Conservation (phyloP, 495 filamentous ascomycete genomes). For the Barbatosphaeria neglecta region DNA sequence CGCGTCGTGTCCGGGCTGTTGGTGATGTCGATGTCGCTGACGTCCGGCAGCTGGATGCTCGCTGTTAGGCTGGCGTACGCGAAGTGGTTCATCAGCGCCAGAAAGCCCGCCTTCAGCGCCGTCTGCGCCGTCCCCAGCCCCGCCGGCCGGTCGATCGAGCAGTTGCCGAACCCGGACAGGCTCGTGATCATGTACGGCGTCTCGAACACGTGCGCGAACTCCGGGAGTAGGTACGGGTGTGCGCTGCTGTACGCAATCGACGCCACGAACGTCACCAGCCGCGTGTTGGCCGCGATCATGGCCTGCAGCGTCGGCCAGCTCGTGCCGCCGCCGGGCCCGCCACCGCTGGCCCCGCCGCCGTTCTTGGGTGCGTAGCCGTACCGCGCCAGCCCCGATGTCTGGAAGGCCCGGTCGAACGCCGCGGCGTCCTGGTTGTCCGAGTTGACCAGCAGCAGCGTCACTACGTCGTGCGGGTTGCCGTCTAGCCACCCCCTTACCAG, state of each 20-base stretch:
- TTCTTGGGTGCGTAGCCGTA: slow-evolving; percentile 45
- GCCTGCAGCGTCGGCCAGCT: slow-evolving; percentile 54
- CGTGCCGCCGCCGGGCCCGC: too few species aligned
- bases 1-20: slow-evolving; percentile 37
- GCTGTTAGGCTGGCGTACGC: slow-evolving; percentile 46
- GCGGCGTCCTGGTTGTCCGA: slow-evolving; percentile 39
- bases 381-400: slow-evolving; percentile 38
- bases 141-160: slow-evolving; percentile 50
- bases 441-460: slow-evolving; percentile 61
- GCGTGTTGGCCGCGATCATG: slow-evolving; percentile 47
- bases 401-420: slow-evolving; percentile 43
- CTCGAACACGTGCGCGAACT: slow-evolving; percentile 64
- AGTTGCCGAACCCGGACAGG: slow-evolving; percentile 35
- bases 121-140: slow-evolving; percentile 27
- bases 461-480: slow-evolving; percentile 51
- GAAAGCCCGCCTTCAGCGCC: slow-evolving; percentile 28
- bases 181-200: slow-evolving; percentile 52
- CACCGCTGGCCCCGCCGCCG: slow-evolving; percentile 18
- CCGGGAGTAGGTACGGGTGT: slow-evolving; percentile 53
- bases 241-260: slow-evolving; percentile 33
- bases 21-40: slow-evolving; percentile 37
- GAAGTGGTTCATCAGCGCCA: slow-evolving; percentile 67
- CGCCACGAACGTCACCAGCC: slow-evolving; percentile 53
- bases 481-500: slow-evolving; percentile 55
- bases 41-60: slow-evolving; percentile 46